Conservation (phyloP, 192 early-diverging fungal species). For the Kickxella alabastrina region DNA sequence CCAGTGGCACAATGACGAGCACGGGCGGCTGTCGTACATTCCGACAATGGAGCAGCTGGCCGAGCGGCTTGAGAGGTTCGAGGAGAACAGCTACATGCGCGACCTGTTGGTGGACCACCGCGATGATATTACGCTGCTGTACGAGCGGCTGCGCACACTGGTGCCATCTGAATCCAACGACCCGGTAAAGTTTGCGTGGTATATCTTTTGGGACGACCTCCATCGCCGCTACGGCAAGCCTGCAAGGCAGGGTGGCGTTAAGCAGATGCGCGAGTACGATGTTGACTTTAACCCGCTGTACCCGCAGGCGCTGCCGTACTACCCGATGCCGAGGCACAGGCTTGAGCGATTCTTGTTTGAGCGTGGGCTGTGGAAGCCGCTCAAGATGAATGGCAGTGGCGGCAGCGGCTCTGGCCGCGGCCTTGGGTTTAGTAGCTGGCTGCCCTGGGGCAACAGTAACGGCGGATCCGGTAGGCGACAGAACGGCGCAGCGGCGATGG, state of each 20-base stretch:
- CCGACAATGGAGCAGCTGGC: constrained; percentile 44
- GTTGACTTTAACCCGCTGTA: constrained; percentile 63
- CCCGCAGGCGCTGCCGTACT: constrained; percentile 57
- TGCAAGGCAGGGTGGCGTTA: constrained; percentile 15
- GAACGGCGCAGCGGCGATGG: background rate
- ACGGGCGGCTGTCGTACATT: constrained; percentile 41
- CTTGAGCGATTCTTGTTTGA: constrained; percentile 58
- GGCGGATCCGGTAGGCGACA: too few species aligned
- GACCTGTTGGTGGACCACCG: constrained; percentile 33
- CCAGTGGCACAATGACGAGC: constrained; percentile 34
- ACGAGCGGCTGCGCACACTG: constrained; percentile 46
- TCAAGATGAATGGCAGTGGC: constrained; percentile 1
- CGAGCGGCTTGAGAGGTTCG: constrained; percentile 28
- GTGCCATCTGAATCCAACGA: constrained; percentile 43
- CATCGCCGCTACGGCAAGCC: constrained; percentile 54
- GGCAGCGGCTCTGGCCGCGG: background rate
- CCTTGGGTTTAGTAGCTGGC: background rate
- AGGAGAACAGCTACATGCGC: constrained; percentile 45
- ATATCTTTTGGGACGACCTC: constrained; percentile 67
- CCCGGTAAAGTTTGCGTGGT: constrained; percentile 56
- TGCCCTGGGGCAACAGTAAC: background rate
- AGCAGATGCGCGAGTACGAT: constrained; percentile 32
- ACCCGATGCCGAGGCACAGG: constrained; percentile 52
- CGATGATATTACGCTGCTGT: constrained; percentile 36
- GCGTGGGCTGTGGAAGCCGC: constrained; percentile 44